phyloP scores from a whole-genome alignment of 225 moss, liverwort and hornwort genomes.

The Physcomitrellopsis africana region DNA sequence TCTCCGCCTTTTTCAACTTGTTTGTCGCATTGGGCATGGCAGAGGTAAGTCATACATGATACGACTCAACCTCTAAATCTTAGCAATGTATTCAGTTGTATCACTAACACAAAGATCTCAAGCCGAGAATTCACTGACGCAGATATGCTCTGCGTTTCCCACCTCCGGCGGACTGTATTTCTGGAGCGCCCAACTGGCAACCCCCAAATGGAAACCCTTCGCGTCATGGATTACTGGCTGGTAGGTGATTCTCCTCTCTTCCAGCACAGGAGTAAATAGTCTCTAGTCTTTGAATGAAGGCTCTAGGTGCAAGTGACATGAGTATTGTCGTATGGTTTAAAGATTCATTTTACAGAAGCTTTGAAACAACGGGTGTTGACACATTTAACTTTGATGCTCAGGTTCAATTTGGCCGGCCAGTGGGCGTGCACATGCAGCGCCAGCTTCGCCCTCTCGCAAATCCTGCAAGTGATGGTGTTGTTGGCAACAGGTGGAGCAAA shows the following conservation, averaged over 20 bases:
- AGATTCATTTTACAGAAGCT: too few species aligned
- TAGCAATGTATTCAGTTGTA: too few species aligned
- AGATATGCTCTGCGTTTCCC: conserved; percentile 42
- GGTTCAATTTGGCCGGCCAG: conserved; percentile 30
- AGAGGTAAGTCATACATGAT: conserved; percentile 33
- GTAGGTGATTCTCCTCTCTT: conserved; percentile 7
- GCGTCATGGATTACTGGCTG: conserved; percentile 50
- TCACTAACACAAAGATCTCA: too few species aligned
- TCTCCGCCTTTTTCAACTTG: conserved; percentile 58
- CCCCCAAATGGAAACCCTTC: conserved; percentile 34
- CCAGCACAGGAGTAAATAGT: neutral
- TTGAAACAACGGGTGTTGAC: too few species aligned
- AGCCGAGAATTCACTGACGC: neutral
- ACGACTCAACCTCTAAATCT: too few species aligned
- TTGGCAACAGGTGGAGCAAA: conserved; percentile 61
- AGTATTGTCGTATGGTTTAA: too few species aligned
- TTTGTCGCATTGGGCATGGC: conserved; percentile 61
- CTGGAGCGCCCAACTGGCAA: conserved; percentile 39
- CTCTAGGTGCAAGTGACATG: too few species aligned
- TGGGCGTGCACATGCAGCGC: conserved; percentile 61
- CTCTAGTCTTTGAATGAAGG: too few species aligned
- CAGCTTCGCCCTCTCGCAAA: conserved; percentile 46
- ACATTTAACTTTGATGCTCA: neutral
- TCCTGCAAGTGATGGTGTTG: conserved; percentile 52
- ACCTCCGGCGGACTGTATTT: conserved; percentile 44